A percentile compares a stretch with the other conserved stretches of the same genome.
phyloP scores from a whole-genome alignment of 2,329 filamentous ascomycete genomes.

The Fusarium praegraminearum region DNA sequence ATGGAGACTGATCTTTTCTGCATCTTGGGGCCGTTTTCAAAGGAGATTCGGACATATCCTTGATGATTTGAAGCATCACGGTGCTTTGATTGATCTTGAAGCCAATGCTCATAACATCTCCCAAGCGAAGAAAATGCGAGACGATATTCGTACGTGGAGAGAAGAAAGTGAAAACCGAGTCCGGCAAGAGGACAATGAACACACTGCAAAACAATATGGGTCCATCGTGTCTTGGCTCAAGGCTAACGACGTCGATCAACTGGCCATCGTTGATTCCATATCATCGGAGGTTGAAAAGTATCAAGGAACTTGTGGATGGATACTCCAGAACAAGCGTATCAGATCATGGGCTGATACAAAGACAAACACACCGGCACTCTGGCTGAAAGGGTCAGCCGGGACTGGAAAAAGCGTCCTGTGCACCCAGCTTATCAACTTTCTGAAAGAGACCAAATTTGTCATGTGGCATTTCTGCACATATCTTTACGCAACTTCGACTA shows the following conservation, averaged over 20 bases:
- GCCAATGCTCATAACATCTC: conserved; percentile 50
- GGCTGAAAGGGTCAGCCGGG: conserved; percentile 24
- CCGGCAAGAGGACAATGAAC: neutral
- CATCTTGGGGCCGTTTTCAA: conserved; percentile 56
- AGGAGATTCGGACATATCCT: conserved; percentile 51
- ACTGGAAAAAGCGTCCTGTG: conserved; percentile 34
- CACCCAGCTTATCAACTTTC: conserved; percentile 27
- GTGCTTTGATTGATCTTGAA: conserved; percentile 49
- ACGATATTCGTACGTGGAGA: conserved; percentile 23
- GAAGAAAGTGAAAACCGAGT: conserved; percentile 16
- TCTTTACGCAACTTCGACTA: neutral
- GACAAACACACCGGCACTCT: conserved; percentile 16
- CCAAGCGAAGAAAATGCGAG: conserved; percentile 38
- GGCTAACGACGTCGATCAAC: conserved; percentile 22
- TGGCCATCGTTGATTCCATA: conserved; percentile 20
- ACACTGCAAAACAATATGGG: conserved; percentile 9
- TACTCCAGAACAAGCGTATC: conserved; percentile 12
- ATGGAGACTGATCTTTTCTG: conserved; percentile 53
- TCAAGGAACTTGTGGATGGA: conserved; percentile 25
- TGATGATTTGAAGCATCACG: conserved; percentile 50
- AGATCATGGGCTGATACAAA: conserved; percentile 3
- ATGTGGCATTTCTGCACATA: conserved; percentile 32
- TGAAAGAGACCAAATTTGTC: conserved; percentile 1
- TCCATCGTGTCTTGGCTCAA: conserved; percentile 27
- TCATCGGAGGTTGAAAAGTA: neutral